Base-by-base conservation (phyloP, 2,329 filamentous ascomycete genomes). In the Lecanoromycetidae sp. region DNA sequence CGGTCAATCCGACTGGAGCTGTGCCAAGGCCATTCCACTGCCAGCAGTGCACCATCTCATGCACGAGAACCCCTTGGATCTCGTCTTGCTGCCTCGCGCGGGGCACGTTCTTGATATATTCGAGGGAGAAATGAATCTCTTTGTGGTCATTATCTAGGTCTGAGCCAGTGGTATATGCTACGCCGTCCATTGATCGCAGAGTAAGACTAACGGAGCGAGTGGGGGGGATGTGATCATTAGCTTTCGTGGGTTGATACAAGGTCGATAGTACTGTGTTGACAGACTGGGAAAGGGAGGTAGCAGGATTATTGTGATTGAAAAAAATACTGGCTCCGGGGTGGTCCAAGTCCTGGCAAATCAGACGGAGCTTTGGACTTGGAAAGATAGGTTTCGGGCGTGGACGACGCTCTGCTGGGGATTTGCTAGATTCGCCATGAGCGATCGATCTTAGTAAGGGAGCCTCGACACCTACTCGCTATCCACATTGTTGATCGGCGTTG, bases 21-120 rank as follows among this genome's bases (percentile, higher is more conserved):
- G 65, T 66, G 0, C 68, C 70, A 8, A 63, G 68, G 2, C 72
- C 82, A 56, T 86, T 81, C 65, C 85, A 83, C 64, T 96, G 90
- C 66, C 84, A 93, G 66, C 87, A 95, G 67, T 96, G 91, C 12
- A 96, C 90, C 52, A 95, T 80, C 66, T 96, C 90, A 61, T 96
- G 90, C 1, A 84, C 82, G 17, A 96, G 64, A 0, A 96, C 87
- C 33, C 91, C 91, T 15, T 76, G 67, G 50, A 95, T 78, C 23
- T 47, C 45, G 4, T 47, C 29, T 42, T 42, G 12, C 17, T 39
- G 35, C 30, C 44, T 20, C 20, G 43, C 43, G n/a, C 44, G n/a
- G 40, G 72, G 71, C 1, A 69, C 58, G 10, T 54, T 41, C 2
- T 62, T 58, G 55, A 94, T 79, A 68, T 95, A 94, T 38, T 73